Percentiles rank a stretch among this genome's conserved stretches.
Evolutionary conservation across 345 rosid genomes (phyloP).

Genomic region (Syzygium aqueum): DNA sequence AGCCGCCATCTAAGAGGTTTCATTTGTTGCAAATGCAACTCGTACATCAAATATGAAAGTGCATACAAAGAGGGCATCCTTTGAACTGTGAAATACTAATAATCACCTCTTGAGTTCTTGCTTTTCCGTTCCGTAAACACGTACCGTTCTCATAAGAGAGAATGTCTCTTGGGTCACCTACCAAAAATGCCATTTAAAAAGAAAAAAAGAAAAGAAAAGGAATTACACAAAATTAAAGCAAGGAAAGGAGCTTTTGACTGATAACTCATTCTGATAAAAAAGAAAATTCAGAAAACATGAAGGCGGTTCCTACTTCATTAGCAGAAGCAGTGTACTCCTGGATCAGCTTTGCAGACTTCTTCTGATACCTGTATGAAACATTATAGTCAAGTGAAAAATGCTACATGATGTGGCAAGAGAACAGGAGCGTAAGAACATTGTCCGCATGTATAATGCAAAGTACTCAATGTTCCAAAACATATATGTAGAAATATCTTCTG

Average conservation of each 20-base stretch:
- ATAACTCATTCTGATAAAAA: background rate
- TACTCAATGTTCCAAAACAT: background rate
- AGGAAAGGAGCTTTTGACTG: background rate
- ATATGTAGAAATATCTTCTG: background rate
- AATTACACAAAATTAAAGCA: background rate
- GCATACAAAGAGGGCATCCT: background rate
- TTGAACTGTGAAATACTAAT: background rate
- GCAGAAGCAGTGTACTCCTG: slow-evolving; percentile 93
- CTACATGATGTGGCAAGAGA: background rate
- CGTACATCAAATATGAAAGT: background rate
- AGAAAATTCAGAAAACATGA: background rate
- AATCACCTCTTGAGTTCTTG: slow-evolving; percentile 62
- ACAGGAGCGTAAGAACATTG: background rate
- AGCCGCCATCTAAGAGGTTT: background rate
- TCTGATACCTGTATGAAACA: slow-evolving; percentile 69
- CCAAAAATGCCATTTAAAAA: background rate
- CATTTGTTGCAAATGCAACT: background rate
- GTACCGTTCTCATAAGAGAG: slow-evolving; percentile 94
- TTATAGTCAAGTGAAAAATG: background rate
- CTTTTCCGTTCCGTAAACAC: slow-evolving; percentile 92
- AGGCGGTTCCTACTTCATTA: slow-evolving; percentile 54
- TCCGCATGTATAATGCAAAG: slow-evolving; percentile 1
- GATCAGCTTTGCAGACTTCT: slow-evolving; percentile 77
- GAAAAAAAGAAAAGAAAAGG: background rate
- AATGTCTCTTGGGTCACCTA: slow-evolving; percentile 98